These are phyloP conservation scores for Salpingoeca rosetta DNA, from an alignment of 78 protist species.

Conservation along the genomic window DNA sequence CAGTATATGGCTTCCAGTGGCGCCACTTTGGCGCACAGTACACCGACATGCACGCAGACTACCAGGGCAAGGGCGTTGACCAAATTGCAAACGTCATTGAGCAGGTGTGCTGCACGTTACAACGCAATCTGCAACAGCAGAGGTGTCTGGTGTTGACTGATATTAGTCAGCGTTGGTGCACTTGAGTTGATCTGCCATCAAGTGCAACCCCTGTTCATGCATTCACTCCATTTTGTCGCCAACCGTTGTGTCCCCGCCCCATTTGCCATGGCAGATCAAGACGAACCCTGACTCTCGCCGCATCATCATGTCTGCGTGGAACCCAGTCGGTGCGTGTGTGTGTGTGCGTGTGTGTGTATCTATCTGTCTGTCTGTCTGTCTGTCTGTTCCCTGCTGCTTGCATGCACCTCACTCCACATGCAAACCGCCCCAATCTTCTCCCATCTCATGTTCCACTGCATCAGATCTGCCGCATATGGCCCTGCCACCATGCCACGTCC, in stretches of 20 bases:
- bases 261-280: too few relatives aligned
- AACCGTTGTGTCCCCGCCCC: too few relatives aligned
- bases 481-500: slow-evolving; percentile 87
- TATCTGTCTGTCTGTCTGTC: neutral
- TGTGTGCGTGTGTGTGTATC: neutral
- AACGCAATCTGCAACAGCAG: too few relatives aligned
- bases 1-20: slow-evolving; percentile 91
- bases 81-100: slow-evolving; percentile 37
- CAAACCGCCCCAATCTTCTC: neutral
- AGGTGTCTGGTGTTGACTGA: too few relatives aligned
- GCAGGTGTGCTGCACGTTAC: too few relatives aligned
- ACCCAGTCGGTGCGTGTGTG: slow-evolving; percentile 48
- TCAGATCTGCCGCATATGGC: slow-evolving; percentile 69
- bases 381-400: neutral
- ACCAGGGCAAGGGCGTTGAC: slow-evolving; percentile 70
- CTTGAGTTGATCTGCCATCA: too few relatives aligned
- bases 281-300: slow-evolving; percentile 66
- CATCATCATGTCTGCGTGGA: slow-evolving; percentile 80
- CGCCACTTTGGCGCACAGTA: slow-evolving; percentile 89
- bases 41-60: slow-evolving; percentile 60
- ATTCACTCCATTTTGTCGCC: too few relatives aligned
- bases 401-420: neutral
- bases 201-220: too few relatives aligned
- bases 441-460: neutral
- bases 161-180: too few relatives aligned